A percentile compares a stretch with the other conserved stretches of the same genome.
These are phyloP conservation scores for Aspergillus calidoustus DNA, from an alignment of 2,329 filamentous ascomycete species.

Conservation along the genomic window DNA sequence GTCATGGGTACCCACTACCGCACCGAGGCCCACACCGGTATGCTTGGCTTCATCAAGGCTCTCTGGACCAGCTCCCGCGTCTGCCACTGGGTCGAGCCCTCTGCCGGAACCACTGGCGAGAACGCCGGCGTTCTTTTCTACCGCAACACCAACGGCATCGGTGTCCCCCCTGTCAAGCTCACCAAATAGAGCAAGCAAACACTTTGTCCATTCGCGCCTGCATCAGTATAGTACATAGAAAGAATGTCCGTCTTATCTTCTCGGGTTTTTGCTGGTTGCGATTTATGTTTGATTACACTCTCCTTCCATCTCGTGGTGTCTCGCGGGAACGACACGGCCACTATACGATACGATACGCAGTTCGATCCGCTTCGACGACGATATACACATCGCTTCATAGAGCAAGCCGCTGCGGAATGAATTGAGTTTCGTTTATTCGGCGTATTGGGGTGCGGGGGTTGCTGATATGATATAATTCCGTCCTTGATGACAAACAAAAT, in stretches of 20 bases:
- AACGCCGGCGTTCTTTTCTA: conserved; percentile 89
- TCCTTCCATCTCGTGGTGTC: conserved; percentile 21
- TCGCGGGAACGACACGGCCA: conserved; percentile 33
- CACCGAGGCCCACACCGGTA: conserved; percentile 74
- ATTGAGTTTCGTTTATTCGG: neutral
- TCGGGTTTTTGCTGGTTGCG: conserved; percentile 8
- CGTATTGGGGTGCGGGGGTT: neutral
- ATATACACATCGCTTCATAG: conserved; percentile 1
- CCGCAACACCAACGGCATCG: conserved; percentile 90
- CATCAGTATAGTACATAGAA: conserved; percentile 22
- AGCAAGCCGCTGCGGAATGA: conserved; percentile 9
- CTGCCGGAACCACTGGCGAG: conserved; percentile 76
- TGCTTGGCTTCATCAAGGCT: conserved; percentile 80
- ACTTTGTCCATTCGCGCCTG: neutral
- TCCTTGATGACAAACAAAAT: neutral
- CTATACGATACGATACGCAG: conserved; percentile 13
- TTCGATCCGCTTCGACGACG: conserved; percentile 8
- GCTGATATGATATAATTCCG: neutral
- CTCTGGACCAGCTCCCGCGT: conserved; percentile 79
- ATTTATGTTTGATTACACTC: conserved; percentile 10
- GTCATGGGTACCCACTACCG: conserved; percentile 98
- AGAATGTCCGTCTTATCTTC: conserved; percentile 18
- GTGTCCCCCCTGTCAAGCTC: conserved; percentile 60
- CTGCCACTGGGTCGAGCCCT: conserved; percentile 99
- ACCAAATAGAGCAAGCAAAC: conserved; percentile 29